Base-by-base conservation (phyloP, 1,139 yeast species). In the Sugiyamaella novakii region DNA sequence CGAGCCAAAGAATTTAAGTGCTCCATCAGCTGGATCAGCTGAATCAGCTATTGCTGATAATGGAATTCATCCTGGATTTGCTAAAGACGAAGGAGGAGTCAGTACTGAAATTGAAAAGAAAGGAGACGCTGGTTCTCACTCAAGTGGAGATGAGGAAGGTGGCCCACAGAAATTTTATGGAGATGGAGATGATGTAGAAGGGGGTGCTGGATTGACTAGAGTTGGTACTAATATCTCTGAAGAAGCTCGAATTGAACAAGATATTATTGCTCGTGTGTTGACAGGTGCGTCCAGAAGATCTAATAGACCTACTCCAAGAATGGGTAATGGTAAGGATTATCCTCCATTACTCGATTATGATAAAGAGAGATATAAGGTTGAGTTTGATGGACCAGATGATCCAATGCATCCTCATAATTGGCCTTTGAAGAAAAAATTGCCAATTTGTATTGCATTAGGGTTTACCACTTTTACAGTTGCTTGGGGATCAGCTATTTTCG, bases 331-430 rank as follows among this genome's bases (percentile, higher is more conserved):
- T 17, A 70, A 72, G 55, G 73, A 68, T 6, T 76, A 70, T 52
- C 84, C 84, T 1, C 76, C 81, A 1, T 47, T 63, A 34, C 65
- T 78, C 11, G 35, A 78, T 75, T 34, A 25, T 1, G 75, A 74
- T 43, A 63, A 72, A 31, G 75, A 71, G 4, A 66, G 65, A 0
- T 80, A 78, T 58, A 67, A 71, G 10, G 86, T 81, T 10, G 69
- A 76, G 10, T 79, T 67, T 55, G 77, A 74, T 53, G 81, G 82
- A 0, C 76, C 76, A 0, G 68, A 73, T 25, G 84, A 80, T 59
- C 81, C 81, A 1, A 41, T 52, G 0, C 75, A 71, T 56, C 83
- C 84, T 0, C 72, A 69, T 52, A 79, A 79, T 61, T 78, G 77
- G 73, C 61, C 78, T 1, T 25, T 69, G 12, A 31, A 47, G 27